Conservation (phyloP, 768 basidiomycete genomes). For the Coprinopsis marcescibilis region DNA sequence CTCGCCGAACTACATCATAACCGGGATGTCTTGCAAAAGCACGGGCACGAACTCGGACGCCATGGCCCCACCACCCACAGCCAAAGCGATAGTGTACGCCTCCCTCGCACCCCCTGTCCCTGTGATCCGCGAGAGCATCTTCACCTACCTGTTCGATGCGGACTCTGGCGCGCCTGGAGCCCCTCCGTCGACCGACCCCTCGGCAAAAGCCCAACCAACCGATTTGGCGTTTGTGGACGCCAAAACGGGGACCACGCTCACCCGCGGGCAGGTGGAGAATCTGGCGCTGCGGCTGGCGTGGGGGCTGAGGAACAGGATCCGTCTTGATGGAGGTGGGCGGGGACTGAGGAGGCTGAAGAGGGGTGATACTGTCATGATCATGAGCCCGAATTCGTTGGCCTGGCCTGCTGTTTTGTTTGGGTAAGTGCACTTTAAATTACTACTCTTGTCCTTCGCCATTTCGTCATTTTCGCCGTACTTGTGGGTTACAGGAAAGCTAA, state of each 20-base stretch:
- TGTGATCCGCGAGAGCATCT: constrained; percentile 17
- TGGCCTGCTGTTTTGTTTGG: constrained; percentile 14
- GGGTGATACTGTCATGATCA: constrained; percentile 15
- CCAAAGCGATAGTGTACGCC: too few species aligned
- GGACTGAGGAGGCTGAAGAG: constrained; percentile 3
- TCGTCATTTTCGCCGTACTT: too few species aligned
- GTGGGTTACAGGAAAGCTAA: too few species aligned
- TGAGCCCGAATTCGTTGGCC: constrained; percentile 14
- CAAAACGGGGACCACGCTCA: constrained; percentile 13
- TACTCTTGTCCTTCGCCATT: too few species aligned
- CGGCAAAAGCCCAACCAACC: constrained; percentile 12
- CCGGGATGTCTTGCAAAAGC: too few species aligned
- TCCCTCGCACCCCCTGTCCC: constrained; percentile 16
- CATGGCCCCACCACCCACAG: too few species aligned
- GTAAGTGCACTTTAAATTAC: too few species aligned
- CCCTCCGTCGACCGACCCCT: too few species aligned
- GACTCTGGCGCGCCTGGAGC: too few species aligned
- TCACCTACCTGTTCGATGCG: constrained; percentile 18
- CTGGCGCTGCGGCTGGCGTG: constrained; percentile 17
- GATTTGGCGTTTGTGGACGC: constrained; percentile 19
- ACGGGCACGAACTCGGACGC: too few species aligned
- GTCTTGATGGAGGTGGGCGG: neutral
- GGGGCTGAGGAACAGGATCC: constrained; percentile 18
- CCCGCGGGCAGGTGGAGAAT: constrained; percentile 16
- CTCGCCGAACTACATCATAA: too few species aligned